Percentiles rank a stretch among this genome's conserved stretches.
These are phyloP conservation scores for Paraphaeosphaeria minitans DNA, from an alignment of 2,329 filamentous ascomycete species.

Conservation along the genomic window DNA sequence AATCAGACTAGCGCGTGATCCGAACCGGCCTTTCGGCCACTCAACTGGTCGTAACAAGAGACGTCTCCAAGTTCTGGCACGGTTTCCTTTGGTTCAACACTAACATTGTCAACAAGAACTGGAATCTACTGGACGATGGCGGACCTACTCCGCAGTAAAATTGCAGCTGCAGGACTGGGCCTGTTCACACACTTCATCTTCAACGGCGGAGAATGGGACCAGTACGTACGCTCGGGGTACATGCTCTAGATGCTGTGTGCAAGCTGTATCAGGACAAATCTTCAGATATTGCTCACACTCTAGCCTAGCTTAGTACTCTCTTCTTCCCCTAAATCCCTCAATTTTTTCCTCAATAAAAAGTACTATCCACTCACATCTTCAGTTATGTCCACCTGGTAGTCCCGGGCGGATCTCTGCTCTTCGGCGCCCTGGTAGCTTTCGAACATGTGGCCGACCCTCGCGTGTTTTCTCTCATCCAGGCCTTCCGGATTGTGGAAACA, in stretches of 20 bases:
- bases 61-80: not conserved
- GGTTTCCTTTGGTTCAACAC: not conserved
- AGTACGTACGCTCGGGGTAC: too few relatives aligned
- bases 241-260: too few relatives aligned
- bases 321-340: too few relatives aligned
- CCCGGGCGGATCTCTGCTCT: conserved; percentile 20
- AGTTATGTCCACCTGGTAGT: conserved; percentile 25
- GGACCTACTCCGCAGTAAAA: conserved; percentile 28
- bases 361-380: too few relatives aligned
- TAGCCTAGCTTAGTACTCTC: too few relatives aligned
- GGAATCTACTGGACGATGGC: not conserved
- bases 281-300: too few relatives aligned
- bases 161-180: conserved; percentile 24
- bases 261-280: too few relatives aligned
- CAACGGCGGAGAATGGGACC: conserved; percentile 34
- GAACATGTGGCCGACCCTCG: conserved; percentile 24
- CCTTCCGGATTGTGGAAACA: conserved; percentile 15
- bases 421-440: conserved; percentile 22
- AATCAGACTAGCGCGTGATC: not conserved
- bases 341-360: too few relatives aligned
- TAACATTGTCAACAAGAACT: not conserved
- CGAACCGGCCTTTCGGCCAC: not conserved
- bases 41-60: not conserved
- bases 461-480: conserved; percentile 15
- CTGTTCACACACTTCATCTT: conserved; percentile 31